Percentiles rank a stretch among this genome's conserved stretches.
Conservation (phyloP, 208 protist species). For the Leishmania tropica region DNA sequence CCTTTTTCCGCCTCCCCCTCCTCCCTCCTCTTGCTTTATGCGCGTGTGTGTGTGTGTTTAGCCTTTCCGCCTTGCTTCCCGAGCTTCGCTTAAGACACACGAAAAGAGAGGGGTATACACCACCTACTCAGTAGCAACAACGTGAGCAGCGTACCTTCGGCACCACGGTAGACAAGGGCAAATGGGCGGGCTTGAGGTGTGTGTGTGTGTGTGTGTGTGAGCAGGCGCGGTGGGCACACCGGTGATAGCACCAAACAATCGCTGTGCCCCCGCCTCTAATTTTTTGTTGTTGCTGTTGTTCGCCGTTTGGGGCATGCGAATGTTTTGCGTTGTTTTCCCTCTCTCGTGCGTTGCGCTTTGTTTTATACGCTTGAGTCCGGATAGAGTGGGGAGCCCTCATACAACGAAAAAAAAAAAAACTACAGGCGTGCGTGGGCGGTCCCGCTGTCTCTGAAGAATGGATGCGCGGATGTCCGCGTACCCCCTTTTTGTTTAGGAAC, state of each 20-base stretch:
- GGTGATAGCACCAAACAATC: not conserved
- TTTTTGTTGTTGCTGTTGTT: not conserved
- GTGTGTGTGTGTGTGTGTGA: not conserved
- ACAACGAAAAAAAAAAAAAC: no score
- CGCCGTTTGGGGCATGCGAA: not conserved
- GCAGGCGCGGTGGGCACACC: not conserved
- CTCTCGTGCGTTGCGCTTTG: not conserved
- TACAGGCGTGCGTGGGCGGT: not conserved
- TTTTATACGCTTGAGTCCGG: not conserved
- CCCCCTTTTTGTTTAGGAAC: not conserved
- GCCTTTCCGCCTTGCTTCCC: not conserved
- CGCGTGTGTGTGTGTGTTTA: no score
- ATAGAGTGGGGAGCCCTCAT: not conserved
- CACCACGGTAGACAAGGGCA: not conserved
- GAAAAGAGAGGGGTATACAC: not conserved
- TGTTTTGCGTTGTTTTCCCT: not conserved
- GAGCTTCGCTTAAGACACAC: not conserved
- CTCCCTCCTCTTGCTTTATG: not conserved
- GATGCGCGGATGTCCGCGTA: not conserved
- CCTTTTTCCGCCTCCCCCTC: not conserved
- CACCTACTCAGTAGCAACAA: not conserved
- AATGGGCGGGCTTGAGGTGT: not conserved
- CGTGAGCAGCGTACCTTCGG: not conserved
- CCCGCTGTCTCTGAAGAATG: not conserved
- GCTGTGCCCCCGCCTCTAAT: not conserved